Conservation (phyloP, 2,329 filamentous ascomycete species). For the Scytalidium lignicola region DNA sequence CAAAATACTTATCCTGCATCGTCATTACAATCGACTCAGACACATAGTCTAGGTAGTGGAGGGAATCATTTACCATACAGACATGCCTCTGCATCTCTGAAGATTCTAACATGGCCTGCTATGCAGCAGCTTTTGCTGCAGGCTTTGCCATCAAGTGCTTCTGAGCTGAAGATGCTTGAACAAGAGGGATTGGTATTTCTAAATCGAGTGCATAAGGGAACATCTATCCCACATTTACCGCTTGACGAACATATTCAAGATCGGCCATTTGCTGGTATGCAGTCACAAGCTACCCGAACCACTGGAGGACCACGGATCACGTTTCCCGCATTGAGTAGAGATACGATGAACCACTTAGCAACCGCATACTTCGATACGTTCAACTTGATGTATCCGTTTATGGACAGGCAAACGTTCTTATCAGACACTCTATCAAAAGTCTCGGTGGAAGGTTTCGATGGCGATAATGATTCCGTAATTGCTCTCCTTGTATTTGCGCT, state of each 20-base stretch:
- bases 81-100: constrained; percentile 39
- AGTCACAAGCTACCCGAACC: constrained; percentile 22
- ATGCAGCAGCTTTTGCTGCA: constrained; percentile 35
- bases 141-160: constrained; percentile 26
- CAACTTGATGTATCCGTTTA: constrained; percentile 53
- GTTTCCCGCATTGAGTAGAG: constrained; percentile 36
- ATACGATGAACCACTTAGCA: constrained; percentile 44
- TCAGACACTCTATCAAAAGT: constrained; percentile 41
- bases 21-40: constrained; percentile 8
- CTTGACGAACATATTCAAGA: constrained; percentile 20
- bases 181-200: constrained; percentile 33
- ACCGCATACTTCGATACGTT: constrained; percentile 55
- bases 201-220: constrained; percentile 24
- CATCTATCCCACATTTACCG: constrained; percentile 12
- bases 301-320: constrained; percentile 19
- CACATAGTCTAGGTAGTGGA: constrained; percentile 10
- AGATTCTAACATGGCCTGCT: constrained; percentile 46
- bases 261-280: constrained; percentile 25
- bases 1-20: constrained; percentile 19
- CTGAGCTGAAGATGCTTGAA: constrained; percentile 30
- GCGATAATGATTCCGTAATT: constrained; percentile 45
- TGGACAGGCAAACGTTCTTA: constrained; percentile 52
- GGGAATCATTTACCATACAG: constrained; percentile 14
- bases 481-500: constrained; percentile 53
- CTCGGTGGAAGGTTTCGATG: constrained; percentile 42